phyloP scores from a whole-genome alignment of 2,329 filamentous ascomycete species.

The Madurella mycetomatis region DNA sequence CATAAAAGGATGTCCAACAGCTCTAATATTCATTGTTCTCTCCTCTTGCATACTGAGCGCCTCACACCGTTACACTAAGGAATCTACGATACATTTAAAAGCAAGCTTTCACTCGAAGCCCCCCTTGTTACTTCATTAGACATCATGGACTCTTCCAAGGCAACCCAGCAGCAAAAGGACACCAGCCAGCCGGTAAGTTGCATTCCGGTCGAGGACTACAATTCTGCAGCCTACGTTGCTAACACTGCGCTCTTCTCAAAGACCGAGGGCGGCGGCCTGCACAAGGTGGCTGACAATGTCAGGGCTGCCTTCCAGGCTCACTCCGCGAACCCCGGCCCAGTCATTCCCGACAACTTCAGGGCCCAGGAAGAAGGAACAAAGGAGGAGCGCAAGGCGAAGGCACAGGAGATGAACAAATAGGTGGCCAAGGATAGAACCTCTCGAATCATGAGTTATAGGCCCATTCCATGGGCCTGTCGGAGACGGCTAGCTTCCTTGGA shows the following conservation, averaged over 20 bases:
- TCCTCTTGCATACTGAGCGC: neutral
- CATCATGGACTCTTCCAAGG: conserved; percentile 25
- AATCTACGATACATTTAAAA: neutral
- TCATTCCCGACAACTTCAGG: conserved; percentile 49
- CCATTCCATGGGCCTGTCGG: too few relatives aligned
- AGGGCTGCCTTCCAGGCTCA: conserved; percentile 49
- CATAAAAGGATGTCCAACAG: neutral
- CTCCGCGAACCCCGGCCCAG: conserved; percentile 56
- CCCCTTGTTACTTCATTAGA: conserved; percentile 1
- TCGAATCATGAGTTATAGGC: too few relatives aligned
- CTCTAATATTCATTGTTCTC: neutral
- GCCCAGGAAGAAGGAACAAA: conserved; percentile 57
- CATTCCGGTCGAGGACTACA: too few relatives aligned
- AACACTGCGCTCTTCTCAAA: conserved; percentile 13
- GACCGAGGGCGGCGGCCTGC: conserved; percentile 30
- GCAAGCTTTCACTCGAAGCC: neutral
- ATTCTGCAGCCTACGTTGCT: neutral
- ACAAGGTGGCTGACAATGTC: conserved; percentile 36
- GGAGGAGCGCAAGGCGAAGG: conserved; percentile 63
- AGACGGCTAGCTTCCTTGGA: too few relatives aligned
- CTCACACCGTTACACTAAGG: neutral
- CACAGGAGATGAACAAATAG: conserved; percentile 61
- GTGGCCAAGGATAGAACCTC: too few relatives aligned
- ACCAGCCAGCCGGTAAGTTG: conserved; percentile 24
- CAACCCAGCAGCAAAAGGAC: conserved; percentile 23